A percentile compares a stretch with the other conserved stretches of the same genome.
phyloP scores from a whole-genome alignment of 2,329 filamentous ascomycete species.

The Ophiocordyceps australis region DNA sequence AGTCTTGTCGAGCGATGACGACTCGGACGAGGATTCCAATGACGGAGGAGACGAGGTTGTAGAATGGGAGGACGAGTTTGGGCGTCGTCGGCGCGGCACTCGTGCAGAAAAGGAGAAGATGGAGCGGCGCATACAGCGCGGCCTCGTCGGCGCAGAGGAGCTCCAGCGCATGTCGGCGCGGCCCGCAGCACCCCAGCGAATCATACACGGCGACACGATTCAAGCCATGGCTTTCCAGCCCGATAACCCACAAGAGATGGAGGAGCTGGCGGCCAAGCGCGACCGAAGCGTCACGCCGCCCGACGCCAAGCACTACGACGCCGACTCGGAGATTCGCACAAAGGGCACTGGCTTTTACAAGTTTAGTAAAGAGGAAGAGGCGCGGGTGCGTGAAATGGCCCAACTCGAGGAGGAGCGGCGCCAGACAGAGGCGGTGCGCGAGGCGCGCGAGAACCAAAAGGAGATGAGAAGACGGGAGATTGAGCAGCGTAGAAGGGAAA shows the following conservation, averaged over 20 bases:
- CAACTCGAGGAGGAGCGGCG: slow-evolving; percentile 46
- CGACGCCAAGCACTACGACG: slow-evolving; percentile 69
- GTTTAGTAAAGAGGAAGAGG: slow-evolving; percentile 61
- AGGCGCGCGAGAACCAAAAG: slow-evolving; percentile 34
- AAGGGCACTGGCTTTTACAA: slow-evolving; percentile 87
- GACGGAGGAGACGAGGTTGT: slow-evolving; percentile 41
- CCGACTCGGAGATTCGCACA: slow-evolving; percentile 61
- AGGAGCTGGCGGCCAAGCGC: slow-evolving; percentile 55
- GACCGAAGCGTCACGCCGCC: slow-evolving; percentile 71
- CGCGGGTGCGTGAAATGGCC: slow-evolving; percentile 54
- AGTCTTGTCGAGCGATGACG: slow-evolving; percentile 19
- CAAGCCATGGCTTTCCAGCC: slow-evolving; percentile 73
- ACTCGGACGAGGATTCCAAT: slow-evolving; percentile 39
- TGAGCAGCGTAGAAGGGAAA: slow-evolving; percentile 42
- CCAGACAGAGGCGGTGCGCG: slow-evolving; percentile 47
- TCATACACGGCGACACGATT: slow-evolving; percentile 76
- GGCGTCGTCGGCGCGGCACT: slow-evolving; percentile 59
- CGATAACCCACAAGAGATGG: slow-evolving; percentile 56
- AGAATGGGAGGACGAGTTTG: slow-evolving; percentile 85
- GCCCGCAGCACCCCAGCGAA: slow-evolving; percentile 43
- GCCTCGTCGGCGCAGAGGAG: slow-evolving; percentile 36
- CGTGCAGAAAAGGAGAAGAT: slow-evolving; percentile 47
- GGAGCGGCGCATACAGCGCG: slow-evolving; percentile 32
- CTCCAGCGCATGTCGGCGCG: slow-evolving; percentile 52
- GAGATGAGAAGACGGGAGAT: slow-evolving; percentile 42